These are phyloP conservation scores for Achaetomium macrosporum DNA, from an alignment of 2,329 filamentous ascomycete species.

Conservation along the genomic window DNA sequence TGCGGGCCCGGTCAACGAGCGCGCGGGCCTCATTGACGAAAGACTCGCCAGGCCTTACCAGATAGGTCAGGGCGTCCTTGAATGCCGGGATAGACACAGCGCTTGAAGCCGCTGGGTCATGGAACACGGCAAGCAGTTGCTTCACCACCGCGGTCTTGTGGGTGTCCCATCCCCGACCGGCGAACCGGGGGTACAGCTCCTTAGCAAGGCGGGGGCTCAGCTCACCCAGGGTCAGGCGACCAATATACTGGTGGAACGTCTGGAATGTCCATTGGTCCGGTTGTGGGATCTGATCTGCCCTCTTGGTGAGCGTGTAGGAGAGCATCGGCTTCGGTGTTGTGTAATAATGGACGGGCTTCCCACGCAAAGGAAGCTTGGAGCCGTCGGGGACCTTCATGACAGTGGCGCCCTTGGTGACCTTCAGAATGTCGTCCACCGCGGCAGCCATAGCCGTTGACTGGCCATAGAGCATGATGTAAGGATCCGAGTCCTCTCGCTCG, in stretches of 20 bases:
- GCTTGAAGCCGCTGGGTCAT: conserved; percentile 30
- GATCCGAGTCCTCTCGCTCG: background rate
- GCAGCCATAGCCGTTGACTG: conserved; percentile 15
- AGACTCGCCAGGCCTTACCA: conserved; percentile 28
- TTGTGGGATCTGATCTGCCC: conserved; percentile 35
- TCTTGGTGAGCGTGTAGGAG: conserved; percentile 19
- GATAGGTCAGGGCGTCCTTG: conserved; percentile 41
- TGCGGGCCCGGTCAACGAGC: conserved; percentile 35
- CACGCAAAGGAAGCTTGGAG: background rate
- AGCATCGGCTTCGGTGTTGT: background rate
- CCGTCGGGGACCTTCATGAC: conserved; percentile 12
- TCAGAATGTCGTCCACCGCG: conserved; percentile 24
- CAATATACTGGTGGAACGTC: conserved; percentile 39
- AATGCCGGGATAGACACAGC: conserved; percentile 37
- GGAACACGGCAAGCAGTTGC: conserved; percentile 36
- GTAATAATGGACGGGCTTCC: background rate
- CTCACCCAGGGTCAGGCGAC: conserved; percentile 35
- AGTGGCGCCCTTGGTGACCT: conserved; percentile 16
- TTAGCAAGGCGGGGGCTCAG: conserved; percentile 31
- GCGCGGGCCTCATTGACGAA: conserved; percentile 25
- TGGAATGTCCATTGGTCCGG: conserved; percentile 38
- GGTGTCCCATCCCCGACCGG: conserved; percentile 13
- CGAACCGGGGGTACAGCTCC: conserved; percentile 31
- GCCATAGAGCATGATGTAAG: conserved; percentile 27
- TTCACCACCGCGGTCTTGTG: conserved; percentile 36